Evolutionary conservation across 208 protist genomes (phyloP).

Genomic region (Trypanosoma scelopori): DNA sequence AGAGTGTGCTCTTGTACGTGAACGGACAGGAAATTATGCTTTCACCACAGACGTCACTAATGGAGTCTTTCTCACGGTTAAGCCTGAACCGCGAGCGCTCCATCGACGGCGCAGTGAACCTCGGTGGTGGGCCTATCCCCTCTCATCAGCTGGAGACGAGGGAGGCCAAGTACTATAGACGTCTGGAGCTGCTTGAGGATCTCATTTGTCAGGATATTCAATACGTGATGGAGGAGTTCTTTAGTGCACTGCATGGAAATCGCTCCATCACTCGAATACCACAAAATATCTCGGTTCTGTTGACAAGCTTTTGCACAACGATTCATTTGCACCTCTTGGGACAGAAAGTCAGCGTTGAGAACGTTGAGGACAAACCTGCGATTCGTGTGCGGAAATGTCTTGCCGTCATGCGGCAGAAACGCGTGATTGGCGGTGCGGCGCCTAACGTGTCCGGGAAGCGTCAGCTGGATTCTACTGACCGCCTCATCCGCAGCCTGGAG

Average conservation of each 20-base stretch:
- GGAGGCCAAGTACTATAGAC: conserved; percentile 25
- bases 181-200: conserved; percentile 64
- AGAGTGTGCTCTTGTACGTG: conserved; percentile 85
- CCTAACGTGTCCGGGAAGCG: conserved; percentile 16
- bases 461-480: conserved; percentile 29
- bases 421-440: conserved; percentile 15
- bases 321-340: conserved; percentile 80
- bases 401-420: conserved; percentile 48
- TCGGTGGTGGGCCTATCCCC: conserved; percentile 10
- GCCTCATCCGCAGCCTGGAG: conserved; percentile 72
- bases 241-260: conserved; percentile 69
- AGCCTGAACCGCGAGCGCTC: conserved; percentile 12
- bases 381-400: conserved; percentile 35
- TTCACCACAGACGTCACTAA: neutral
- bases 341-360: conserved; percentile 30
- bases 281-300: conserved; percentile 69
- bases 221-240: conserved; percentile 81
- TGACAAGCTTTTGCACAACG: conserved; percentile 75
- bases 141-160: conserved; percentile 7
- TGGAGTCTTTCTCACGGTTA: neutral
- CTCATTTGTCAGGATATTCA: conserved; percentile 85
- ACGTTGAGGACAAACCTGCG: conserved; percentile 24
- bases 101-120: neutral
- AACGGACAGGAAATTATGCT: conserved; percentile 73
- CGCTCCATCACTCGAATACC: conserved; percentile 68